Evolutionary conservation across 345 rosid species (phyloP).

Genomic region (Turnera subulata): DNA sequence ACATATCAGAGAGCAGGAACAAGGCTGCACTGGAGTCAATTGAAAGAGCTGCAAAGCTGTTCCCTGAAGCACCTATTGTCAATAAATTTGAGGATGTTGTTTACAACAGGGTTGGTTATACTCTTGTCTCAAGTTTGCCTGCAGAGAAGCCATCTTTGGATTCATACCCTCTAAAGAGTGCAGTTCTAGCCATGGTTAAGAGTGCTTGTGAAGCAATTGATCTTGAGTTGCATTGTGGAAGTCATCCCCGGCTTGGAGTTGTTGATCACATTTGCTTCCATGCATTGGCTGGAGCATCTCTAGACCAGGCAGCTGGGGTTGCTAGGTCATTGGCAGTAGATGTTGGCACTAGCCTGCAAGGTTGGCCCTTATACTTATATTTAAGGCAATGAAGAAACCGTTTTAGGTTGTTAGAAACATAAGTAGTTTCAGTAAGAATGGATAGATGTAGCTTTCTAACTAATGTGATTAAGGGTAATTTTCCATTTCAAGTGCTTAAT

Average conservation of each 20-base stretch:
- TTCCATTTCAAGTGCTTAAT: too few relatives aligned
- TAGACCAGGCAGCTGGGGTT: slow-evolving; percentile 55
- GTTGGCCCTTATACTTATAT: slow-evolving; percentile 24
- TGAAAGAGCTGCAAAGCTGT: slow-evolving; percentile 60
- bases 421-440: too few relatives aligned
- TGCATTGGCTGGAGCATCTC: slow-evolving; percentile 52
- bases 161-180: slow-evolving; percentile 41
- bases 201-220: slow-evolving; percentile 63
- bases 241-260: slow-evolving; percentile 90
- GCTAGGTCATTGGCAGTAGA: slow-evolving; percentile 69
- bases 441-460: too few relatives aligned
- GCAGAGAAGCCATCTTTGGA: slow-evolving; percentile 20
- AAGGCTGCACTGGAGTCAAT: slow-evolving; percentile 60
- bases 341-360: slow-evolving; percentile 65
- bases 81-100: slow-evolving; percentile 77
- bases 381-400: too few relatives aligned
- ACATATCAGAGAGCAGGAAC: slow-evolving; percentile 76
- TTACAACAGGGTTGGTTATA: slow-evolving; percentile 82
- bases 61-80: slow-evolving; percentile 59
- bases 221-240: slow-evolving; percentile 64
- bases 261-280: slow-evolving; percentile 94
- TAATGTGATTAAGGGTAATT: too few relatives aligned
- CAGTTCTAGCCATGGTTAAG: slow-evolving; percentile 74
- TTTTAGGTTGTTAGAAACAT: too few relatives aligned
- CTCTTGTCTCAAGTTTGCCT: slow-evolving; percentile 54